Base-by-base conservation (phyloP, 2,329 filamentous ascomycete genomes). In the Plenodomus lindquistii region DNA sequence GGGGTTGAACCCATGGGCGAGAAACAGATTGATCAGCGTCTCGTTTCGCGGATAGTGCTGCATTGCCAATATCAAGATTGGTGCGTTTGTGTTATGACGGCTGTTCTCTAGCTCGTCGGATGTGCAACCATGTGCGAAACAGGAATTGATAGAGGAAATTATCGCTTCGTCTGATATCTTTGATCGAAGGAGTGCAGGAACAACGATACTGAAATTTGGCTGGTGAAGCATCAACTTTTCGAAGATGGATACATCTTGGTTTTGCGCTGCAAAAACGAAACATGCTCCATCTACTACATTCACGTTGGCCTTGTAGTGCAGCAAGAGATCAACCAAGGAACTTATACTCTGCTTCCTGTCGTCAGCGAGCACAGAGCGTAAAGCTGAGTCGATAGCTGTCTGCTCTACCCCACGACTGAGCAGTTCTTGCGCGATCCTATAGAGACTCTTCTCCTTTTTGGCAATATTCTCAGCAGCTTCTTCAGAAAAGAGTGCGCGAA, bases 181-280 rank as follows among this genome's bases (percentile, higher is more conserved):
- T 0, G 77, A 76, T 38, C 79, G 77, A 40, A 87, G 81, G 1
- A 87, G 77, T 27, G 75, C 77, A 17, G 81, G 79, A 44, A 87
- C 81, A 1, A 86, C 66, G 0, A 81, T 74, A 37, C 77, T 73
- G 1, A 77, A 73, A 4, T 75, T 77, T 0, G 84, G 81, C 8
- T 76, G 75, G 44, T 78, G 74, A 4, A 45, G 44, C 36, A 71
- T 44, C 6, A 70, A 58, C 37, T 63, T 67, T 29, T 60, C 46
- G 42, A 70, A 66, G 10, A 66, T 42, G 7, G 37, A 37, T 10
- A 43, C 44, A 40, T 57, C 49, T 27, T 55, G 46, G 21, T 60
- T 59, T 51, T 61, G 54, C 17, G 67, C 61, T 27, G 66, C 66
- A 44, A 67, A 62, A 8, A 64, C 50, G 44, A 70, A 71, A 39